Evolutionary conservation across 805 yeast species (phyloP).

Genomic region (Myxozyma monticola): DNA sequence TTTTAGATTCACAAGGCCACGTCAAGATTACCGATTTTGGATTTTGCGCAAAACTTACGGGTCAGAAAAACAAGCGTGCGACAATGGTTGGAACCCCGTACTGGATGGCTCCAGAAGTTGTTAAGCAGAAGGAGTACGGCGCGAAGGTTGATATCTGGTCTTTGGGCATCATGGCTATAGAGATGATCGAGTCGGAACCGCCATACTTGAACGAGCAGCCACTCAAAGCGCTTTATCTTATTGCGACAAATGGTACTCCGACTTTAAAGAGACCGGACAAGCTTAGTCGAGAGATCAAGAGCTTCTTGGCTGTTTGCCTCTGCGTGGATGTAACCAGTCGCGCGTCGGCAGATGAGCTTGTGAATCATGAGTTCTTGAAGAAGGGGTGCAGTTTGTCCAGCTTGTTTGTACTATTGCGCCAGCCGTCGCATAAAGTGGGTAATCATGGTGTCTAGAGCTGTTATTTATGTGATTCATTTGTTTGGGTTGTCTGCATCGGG

Average conservation of each 20-base stretch:
- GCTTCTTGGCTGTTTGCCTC: slow-evolving; percentile 83
- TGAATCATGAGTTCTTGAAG: slow-evolving; percentile 67
- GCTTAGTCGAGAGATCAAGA: slow-evolving; percentile 73
- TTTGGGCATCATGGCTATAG: slow-evolving; percentile 80
- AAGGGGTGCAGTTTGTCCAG: slow-evolving; percentile 54
- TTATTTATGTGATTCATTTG: no score
- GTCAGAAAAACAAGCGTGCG: slow-evolving; percentile 68
- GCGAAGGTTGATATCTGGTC: slow-evolving; percentile 85
- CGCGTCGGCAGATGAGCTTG: slow-evolving; percentile 84
- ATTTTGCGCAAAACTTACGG: slow-evolving; percentile 78
- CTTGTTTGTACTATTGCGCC: slow-evolving; percentile 44
- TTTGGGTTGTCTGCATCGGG: no score
- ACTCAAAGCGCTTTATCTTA: slow-evolving; percentile 69
- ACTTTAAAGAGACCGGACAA: slow-evolving; percentile 67
- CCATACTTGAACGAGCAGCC: slow-evolving; percentile 82
- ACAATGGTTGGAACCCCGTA: slow-evolving; percentile 89
- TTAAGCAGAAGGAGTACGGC: slow-evolving; percentile 74
- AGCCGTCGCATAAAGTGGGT: no score
- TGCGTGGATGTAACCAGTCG: slow-evolving; percentile 93
- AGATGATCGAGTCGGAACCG: slow-evolving; percentile 85
- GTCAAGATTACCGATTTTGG: slow-evolving; percentile 95
- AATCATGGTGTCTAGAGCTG: no score
- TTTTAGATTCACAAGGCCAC: slow-evolving; percentile 75
- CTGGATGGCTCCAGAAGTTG: slow-evolving; percentile 92
- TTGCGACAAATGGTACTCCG: slow-evolving; percentile 81